Base-by-base conservation (phyloP, 2,329 filamentous ascomycete genomes). In the Exophiala lecanii-corni region DNA sequence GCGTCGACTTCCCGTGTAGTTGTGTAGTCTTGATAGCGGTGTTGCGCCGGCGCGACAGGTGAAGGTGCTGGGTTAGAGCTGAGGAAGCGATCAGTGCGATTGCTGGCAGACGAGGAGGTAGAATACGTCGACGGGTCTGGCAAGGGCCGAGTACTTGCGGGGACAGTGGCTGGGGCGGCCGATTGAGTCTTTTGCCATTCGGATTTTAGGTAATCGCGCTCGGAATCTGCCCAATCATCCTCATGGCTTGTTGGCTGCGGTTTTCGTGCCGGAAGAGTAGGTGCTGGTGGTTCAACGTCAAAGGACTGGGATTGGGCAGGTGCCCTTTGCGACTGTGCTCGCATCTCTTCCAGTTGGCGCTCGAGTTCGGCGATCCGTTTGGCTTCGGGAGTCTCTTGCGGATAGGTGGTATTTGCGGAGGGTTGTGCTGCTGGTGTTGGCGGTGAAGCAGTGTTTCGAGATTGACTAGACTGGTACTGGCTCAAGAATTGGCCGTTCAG, bases 401-500 rank as follows among this genome's bases (percentile, higher is more conserved):
- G 26, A 9, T 39, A 32, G 17, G 45, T 26, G 6, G 17, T 68
- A 70, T 47, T 66, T 75, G 41, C 72, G 69, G 13, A 62, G 13
- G 39, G 13, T 6, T 64, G 35, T 59, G 62, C 31, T 64, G 64
- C 17, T n/a, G 33, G 33, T 3, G 35, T 42, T n/a, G 42, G 25
- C 7, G 45, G 19, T 18, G 18, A n/a, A 25, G 59, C 60, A 43
- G 57, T 54, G 41, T 20, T 26, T 12, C 63, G 58, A 49, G 72
- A 63, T 59, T 85, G 80, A 54, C 87, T 82, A 15, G 82, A 80
- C 61, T 87, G 84, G 61, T 95, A 94, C 60, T 95, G 85, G 59
- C 86, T 91, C 38, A 94, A 74, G 56, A 83, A 89, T 59, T 95
- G 89, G 2, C 89, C 89, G 47, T 82, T 83, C 16, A 95, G 71